Evolutionary conservation across 768 basidiomycete species (phyloP).

Genomic region (Boletus fagicola): DNA sequence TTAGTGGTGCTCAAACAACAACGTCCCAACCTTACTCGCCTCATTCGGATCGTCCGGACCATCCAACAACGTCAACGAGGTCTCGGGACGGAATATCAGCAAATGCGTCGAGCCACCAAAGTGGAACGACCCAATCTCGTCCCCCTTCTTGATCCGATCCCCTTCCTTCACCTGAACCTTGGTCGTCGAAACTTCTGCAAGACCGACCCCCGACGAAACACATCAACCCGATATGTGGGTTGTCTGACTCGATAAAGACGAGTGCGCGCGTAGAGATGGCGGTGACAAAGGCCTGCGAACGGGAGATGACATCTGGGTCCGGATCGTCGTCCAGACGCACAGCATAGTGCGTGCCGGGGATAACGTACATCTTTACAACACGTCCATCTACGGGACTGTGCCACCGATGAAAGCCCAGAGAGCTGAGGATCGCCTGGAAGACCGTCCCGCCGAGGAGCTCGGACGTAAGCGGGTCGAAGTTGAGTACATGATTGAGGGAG

Average conservation of each 20-base stretch:
- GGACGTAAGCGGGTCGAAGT: slow-evolving; percentile 38
- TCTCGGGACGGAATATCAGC: slow-evolving; percentile 42
- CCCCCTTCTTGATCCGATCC: slow-evolving; percentile 48
- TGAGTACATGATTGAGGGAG: slow-evolving; percentile 53
- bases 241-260: slow-evolving; percentile 58
- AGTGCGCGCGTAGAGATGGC: slow-evolving; percentile 52
- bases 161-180: slow-evolving; percentile 47
- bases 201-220: slow-evolving; percentile 58
- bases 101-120: slow-evolving; percentile 58
- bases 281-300: slow-evolving; percentile 37
- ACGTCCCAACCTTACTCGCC: neutral
- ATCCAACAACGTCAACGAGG: slow-evolving; percentile 16
- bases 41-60: too few relatives aligned
- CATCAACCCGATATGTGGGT: slow-evolving; percentile 53
- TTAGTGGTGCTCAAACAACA: too few relatives aligned
- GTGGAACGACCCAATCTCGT: slow-evolving; percentile 61
- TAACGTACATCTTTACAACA: slow-evolving; percentile 39
- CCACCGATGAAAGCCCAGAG: slow-evolving; percentile 38
- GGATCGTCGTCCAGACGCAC: slow-evolving; percentile 30
- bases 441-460: slow-evolving; percentile 50
- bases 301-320: slow-evolving; percentile 21
- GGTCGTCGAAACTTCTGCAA: slow-evolving; percentile 64
- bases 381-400: slow-evolving; percentile 53
- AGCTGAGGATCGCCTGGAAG: slow-evolving; percentile 57
- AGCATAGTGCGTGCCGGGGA: slow-evolving; percentile 54